Percentiles rank a stretch among this genome's conserved stretches.
Conservation (phyloP, 768 basidiomycete species). For the Amanita subjunquillea region DNA sequence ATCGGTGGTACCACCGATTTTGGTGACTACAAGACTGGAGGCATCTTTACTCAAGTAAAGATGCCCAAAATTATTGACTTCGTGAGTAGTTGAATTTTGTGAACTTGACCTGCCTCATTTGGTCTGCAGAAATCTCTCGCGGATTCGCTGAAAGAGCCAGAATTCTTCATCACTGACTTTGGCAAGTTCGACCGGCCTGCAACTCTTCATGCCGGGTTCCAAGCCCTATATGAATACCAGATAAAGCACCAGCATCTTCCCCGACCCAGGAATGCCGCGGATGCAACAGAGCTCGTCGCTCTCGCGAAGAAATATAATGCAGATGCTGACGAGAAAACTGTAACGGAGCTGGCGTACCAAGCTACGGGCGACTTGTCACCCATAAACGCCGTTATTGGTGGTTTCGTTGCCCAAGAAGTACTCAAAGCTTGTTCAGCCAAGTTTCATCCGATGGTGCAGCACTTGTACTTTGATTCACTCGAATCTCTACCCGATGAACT, state of each 20-base stretch:
- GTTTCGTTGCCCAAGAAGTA: conserved; percentile 96
- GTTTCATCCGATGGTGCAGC: conserved; percentile 93
- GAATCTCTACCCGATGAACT: conserved; percentile 77
- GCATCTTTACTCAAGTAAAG: conserved; percentile 97
- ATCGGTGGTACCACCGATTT: conserved; percentile 86
- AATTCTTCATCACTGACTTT: conserved; percentile 92
- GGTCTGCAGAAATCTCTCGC: conserved; percentile 76
- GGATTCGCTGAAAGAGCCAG: conserved; percentile 73
- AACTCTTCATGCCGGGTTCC: conserved; percentile 89
- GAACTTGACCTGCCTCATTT: conserved; percentile 2
- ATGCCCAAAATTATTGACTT: conserved; percentile 97
- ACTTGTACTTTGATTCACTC: conserved; percentile 94
- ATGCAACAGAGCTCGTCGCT: conserved; percentile 62
- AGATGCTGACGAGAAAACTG: conserved; percentile 71
- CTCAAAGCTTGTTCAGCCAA: conserved; percentile 96
- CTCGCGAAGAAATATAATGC: conserved; percentile 71
- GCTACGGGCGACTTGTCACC: conserved; percentile 87
- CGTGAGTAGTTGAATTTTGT: conserved; percentile 34
- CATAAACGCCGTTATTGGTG: conserved; percentile 87
- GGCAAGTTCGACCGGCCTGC: conserved; percentile 93
- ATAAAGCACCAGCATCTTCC: conserved; percentile 61
- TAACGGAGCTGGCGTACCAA: conserved; percentile 84
- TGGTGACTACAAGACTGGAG: conserved; percentile 73
- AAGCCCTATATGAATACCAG: conserved; percentile 77
- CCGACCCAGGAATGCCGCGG: conserved; percentile 70